A percentile compares a stretch with the other conserved stretches of the same genome.
These are phyloP conservation scores for Asparagopsis taxiformis DNA, from an alignment of 31 red algal species.

Conservation along the genomic window DNA sequence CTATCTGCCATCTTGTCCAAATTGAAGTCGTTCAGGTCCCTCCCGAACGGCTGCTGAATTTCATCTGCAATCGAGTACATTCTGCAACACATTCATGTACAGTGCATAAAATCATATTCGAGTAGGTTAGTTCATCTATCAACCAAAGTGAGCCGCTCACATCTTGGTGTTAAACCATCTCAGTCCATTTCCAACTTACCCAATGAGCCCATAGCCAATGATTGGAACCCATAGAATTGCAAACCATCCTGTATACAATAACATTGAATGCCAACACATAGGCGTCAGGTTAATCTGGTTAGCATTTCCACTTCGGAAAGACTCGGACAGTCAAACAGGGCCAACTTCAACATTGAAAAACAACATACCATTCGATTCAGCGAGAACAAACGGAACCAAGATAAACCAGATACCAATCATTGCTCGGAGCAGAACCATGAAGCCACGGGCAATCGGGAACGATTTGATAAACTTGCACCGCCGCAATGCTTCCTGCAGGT, in stretches of 20 bases:
- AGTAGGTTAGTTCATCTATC: no score
- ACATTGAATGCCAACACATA: conserved; percentile 42
- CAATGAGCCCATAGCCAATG: conserved; percentile 53
- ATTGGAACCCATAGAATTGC: no score
- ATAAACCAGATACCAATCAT: conserved; percentile 38
- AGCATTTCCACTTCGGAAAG: background rate
- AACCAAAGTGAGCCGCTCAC: no score
- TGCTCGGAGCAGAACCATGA: conserved; percentile 15
- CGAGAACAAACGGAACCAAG: conserved; percentile 36
- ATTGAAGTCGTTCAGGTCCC: no score
- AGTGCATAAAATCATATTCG: no score
- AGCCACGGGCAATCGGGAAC: conserved; percentile 36
- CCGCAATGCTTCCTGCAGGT: conserved; percentile 13
- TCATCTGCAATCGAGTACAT: conserved; percentile 4
- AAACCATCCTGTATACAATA: no score
- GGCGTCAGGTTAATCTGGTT: background rate
- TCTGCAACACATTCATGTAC: no score
- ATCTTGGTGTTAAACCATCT: no score
- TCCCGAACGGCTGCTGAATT: no score
- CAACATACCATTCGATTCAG: conserved; percentile 30
- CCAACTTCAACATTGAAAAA: background rate
- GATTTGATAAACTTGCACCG: no score
- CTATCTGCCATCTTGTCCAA: background rate
- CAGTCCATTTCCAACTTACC: no score
- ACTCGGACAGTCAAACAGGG: background rate